These are phyloP conservation scores for Wickerhamomyces bisporus DNA, from an alignment of 805 yeast species.

Conservation along the genomic window DNA sequence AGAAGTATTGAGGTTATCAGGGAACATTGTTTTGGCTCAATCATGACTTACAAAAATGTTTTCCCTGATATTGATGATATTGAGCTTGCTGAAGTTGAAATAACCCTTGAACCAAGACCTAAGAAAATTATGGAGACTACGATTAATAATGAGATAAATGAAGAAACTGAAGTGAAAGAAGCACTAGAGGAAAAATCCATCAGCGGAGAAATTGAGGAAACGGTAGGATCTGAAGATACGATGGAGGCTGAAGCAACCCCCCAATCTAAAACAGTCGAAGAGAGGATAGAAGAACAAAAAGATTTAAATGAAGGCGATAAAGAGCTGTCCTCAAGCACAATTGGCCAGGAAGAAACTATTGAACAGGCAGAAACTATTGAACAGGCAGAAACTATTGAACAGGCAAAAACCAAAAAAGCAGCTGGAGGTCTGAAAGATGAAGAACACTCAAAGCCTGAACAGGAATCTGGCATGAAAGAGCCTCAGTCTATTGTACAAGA, in stretches of 20 bases:
- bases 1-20: conserved; percentile 79
- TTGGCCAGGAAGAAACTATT: too few species aligned
- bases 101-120: conserved; percentile 6
- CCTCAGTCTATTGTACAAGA: too few species aligned
- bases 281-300: neutral
- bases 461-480: too few species aligned
- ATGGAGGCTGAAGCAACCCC: neutral
- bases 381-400: conserved; percentile 1
- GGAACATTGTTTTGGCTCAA: conserved; percentile 73
- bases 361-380: conserved; percentile 26
- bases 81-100: conserved; percentile 16
- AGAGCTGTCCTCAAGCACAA: too few species aligned
- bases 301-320: neutral
- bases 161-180: conserved; percentile 21
- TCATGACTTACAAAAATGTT: conserved; percentile 59
- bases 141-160: conserved; percentile 5
- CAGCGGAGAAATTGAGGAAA: conserved; percentile 1
- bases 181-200: conserved; percentile 14
- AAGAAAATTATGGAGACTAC: neutral
- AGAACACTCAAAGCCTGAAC: too few species aligned
- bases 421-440: neutral
- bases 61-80: conserved; percentile 39
- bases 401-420: conserved; percentile 1
- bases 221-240: conserved; percentile 1
- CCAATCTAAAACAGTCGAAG: too few species aligned